These are phyloP conservation scores for Naganishia randhawae DNA, from an alignment of 768 basidiomycete species.

Conservation along the genomic window DNA sequence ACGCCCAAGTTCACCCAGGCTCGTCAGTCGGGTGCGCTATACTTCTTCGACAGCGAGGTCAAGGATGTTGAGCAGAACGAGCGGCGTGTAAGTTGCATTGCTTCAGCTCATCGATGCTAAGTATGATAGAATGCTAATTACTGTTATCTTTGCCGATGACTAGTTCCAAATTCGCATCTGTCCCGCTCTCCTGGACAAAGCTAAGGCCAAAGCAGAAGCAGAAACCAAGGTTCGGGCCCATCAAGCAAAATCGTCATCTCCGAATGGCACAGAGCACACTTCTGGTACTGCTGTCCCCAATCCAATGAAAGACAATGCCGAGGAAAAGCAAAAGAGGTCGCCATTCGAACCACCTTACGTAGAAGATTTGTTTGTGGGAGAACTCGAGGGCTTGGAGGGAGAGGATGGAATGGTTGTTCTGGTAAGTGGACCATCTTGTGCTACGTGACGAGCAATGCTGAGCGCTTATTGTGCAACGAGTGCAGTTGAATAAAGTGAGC, in stretches of 20 bases:
- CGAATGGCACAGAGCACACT: constrained; percentile 32
- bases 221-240: constrained; percentile 52
- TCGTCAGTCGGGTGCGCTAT: constrained; percentile 60
- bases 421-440: constrained; percentile 33
- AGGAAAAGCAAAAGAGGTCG: constrained; percentile 55
- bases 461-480: neutral
- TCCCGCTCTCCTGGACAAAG: constrained; percentile 78
- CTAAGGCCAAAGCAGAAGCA: constrained; percentile 48
- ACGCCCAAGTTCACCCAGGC: constrained; percentile 43
- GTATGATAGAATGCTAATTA: neutral
- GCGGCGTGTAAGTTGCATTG: constrained; percentile 58
- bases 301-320: constrained; percentile 29
- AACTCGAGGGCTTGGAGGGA: constrained; percentile 57
- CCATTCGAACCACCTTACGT: constrained; percentile 87
- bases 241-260: constrained; percentile 32
- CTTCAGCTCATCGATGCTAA: neutral
- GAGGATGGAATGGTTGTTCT: constrained; percentile 56
- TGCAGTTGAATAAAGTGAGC: constrained; percentile 39
- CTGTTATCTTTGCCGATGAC: neutral
- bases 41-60: constrained; percentile 73
- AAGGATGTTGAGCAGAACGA: constrained; percentile 61
- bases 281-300: constrained; percentile 42
- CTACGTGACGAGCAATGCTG: neutral
- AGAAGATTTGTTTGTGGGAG: constrained; percentile 69
- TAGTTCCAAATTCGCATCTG: constrained; percentile 85